Evolutionary conservation across 805 yeast genomes (phyloP).

Genomic region (Spathaspora girioi): DNA sequence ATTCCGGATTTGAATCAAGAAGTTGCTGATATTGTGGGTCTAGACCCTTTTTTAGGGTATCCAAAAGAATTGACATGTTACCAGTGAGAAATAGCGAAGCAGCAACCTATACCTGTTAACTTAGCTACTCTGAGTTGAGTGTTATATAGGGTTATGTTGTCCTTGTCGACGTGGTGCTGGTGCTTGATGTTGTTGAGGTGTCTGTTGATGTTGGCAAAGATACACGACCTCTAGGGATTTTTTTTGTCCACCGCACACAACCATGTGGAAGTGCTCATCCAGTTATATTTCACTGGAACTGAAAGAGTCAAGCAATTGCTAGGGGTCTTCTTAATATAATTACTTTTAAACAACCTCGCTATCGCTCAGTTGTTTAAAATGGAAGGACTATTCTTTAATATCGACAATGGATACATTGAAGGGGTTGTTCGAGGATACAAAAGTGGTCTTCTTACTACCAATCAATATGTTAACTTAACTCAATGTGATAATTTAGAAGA

Average conservation of each 20-base stretch:
- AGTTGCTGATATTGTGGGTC: slow-evolving; percentile 18
- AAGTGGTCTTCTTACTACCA: slow-evolving; percentile 69
- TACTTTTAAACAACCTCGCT: too few relatives aligned
- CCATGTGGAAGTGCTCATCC: neutral
- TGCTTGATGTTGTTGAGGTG: neutral
- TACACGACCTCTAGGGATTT: neutral
- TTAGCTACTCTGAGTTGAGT: too few relatives aligned
- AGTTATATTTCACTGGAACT: neutral
- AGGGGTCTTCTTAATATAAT: too few relatives aligned
- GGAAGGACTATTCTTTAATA: slow-evolving; percentile 93
- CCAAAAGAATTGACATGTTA: slow-evolving; percentile 33
- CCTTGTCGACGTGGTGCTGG: neutral
- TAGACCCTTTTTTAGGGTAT: slow-evolving; percentile 25
- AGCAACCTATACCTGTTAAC: neutral
- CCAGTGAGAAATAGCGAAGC: neutral
- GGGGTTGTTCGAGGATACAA: slow-evolving; percentile 94
- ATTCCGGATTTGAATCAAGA: slow-evolving; percentile 17
- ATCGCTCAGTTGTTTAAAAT: slow-evolving; percentile 30
- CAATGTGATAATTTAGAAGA: slow-evolving; percentile 97
- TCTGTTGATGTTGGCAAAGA: neutral
- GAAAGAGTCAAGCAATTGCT: neutral
- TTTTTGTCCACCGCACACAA: neutral
- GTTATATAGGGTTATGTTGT: neutral
- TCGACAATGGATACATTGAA: slow-evolving; percentile 87
- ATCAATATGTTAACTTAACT: slow-evolving; percentile 87